Evolutionary conservation across 192 early-diverging fungal species (phyloP).

Genomic region (Dimargaris cristalligena): DNA sequence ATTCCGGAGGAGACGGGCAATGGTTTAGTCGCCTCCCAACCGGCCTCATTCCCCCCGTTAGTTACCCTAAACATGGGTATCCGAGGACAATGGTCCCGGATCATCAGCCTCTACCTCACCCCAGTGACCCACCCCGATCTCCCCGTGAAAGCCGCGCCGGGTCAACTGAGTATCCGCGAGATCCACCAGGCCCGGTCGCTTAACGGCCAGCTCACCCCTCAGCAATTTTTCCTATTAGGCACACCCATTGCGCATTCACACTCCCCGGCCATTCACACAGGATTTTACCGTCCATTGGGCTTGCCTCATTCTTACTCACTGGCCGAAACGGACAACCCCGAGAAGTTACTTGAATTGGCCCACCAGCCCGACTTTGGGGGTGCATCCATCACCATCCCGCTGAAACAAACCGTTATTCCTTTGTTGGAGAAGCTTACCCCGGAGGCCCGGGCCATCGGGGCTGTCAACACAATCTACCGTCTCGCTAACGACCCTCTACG

Average conservation of each 20-base stretch:
- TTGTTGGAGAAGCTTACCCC: conserved; percentile 55
- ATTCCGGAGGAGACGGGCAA: no score
- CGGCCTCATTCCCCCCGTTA: no score
- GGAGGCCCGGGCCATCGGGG: conserved; percentile 75
- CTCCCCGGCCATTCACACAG: conserved; percentile 85
- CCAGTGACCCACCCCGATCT: conserved; percentile 82
- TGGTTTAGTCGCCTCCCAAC: no score
- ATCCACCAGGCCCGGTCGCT: conserved; percentile 55
- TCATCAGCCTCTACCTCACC: conserved; percentile 77
- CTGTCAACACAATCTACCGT: conserved; percentile 70
- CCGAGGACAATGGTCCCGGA: conserved; percentile 74
- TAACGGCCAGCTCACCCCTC: conserved; percentile 46
- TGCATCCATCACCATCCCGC: conserved; percentile 88
- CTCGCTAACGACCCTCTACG: conserved; percentile 17
- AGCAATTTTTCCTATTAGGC: conserved; percentile 75
- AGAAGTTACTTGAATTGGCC: conserved; percentile 12
- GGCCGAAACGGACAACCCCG: conserved; percentile 40
- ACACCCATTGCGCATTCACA: conserved; percentile 77
- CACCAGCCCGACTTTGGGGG: conserved; percentile 62
- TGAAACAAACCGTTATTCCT: conserved; percentile 73
- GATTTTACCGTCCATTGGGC: conserved; percentile 69
- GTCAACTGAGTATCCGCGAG: conserved; percentile 70
- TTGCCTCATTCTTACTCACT: conserved; percentile 69
- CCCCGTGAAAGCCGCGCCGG: conserved; percentile 72
- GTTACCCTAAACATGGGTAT: conserved; percentile 93